Percentiles rank a stretch among this genome's conserved stretches.
Conservation (phyloP, 108 stramenopile species). For the Fragilariopsis cylindrus region DNA sequence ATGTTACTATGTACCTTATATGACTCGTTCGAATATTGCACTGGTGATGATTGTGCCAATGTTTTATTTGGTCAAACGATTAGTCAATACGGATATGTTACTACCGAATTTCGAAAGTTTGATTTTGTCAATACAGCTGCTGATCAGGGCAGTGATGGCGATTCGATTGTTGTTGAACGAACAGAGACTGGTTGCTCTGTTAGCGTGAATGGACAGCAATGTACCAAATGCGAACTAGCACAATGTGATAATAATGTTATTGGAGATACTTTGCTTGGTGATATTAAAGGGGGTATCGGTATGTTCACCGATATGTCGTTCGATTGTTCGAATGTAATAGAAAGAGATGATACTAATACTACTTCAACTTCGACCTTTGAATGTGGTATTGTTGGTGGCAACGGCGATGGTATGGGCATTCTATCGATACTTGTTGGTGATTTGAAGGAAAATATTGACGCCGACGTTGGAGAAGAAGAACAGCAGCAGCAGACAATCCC, state of each 20-base stretch:
- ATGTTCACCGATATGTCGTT: neutral
- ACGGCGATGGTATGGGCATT: neutral
- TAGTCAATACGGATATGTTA: slow-evolving; percentile 11
- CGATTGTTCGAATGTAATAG: slow-evolving; percentile 8
- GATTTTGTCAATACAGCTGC: neutral
- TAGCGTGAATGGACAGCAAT: neutral
- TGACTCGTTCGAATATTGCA: slow-evolving; percentile 11
- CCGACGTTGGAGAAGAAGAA: neutral
- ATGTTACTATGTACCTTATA: neutral
- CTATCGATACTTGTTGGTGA: slow-evolving; percentile 3
- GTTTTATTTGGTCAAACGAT: slow-evolving; percentile 7
- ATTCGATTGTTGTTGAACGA: neutral
- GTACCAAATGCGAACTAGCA: neutral
- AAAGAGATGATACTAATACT: neutral
- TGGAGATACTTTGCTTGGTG: neutral
- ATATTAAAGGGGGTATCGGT: neutral
- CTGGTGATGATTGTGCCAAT: neutral
- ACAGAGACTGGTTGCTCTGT: neutral
- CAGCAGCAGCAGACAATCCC: neutral
- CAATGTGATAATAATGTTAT: neutral
- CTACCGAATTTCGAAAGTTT: slow-evolving; percentile 2
- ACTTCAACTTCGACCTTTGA: neutral
- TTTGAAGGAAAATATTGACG: neutral
- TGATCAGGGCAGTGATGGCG: neutral
- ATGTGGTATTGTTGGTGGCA: neutral